phyloP scores from a whole-genome alignment of 2,329 filamentous ascomycete species.

The Neonectria hederae region DNA sequence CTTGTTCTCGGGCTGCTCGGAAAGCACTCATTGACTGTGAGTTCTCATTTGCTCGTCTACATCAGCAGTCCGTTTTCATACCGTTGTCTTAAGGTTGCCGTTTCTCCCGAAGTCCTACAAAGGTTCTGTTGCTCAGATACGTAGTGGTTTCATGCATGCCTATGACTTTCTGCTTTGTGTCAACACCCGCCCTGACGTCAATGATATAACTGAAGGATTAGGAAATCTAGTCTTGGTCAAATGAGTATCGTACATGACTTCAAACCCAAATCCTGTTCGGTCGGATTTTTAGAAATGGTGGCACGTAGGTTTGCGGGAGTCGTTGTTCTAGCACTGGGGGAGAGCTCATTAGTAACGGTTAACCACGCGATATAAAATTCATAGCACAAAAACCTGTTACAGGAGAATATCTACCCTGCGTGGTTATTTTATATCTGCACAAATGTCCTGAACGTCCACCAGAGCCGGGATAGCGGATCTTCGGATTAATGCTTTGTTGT shows the following conservation, averaged over 20 bases:
- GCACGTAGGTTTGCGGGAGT: no score
- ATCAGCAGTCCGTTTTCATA: neutral
- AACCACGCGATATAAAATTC: neutral
- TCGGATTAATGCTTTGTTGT: neutral
- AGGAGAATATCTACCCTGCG: neutral
- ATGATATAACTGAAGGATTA: neutral
- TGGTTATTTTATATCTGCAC: no score
- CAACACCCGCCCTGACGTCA: no score
- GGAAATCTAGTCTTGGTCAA: neutral
- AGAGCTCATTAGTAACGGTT: no score
- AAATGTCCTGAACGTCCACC: no score
- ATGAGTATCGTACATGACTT: neutral
- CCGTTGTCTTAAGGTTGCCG: neutral
- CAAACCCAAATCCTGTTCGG: no score
- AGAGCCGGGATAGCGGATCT: neutral
- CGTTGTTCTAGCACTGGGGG: no score
- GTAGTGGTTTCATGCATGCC: neutral
- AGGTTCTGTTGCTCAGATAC: neutral
- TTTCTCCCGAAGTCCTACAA: neutral
- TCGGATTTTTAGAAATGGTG: no score
- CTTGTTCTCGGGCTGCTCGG: neutral
- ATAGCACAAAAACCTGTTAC: neutral
- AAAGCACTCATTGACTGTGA: neutral
- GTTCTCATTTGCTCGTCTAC: neutral
- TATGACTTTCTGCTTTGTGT: neutral